Evolutionary conservation across 2,329 filamentous ascomycete genomes (phyloP).

Genomic region (Colletotrichum noveboracense): DNA sequence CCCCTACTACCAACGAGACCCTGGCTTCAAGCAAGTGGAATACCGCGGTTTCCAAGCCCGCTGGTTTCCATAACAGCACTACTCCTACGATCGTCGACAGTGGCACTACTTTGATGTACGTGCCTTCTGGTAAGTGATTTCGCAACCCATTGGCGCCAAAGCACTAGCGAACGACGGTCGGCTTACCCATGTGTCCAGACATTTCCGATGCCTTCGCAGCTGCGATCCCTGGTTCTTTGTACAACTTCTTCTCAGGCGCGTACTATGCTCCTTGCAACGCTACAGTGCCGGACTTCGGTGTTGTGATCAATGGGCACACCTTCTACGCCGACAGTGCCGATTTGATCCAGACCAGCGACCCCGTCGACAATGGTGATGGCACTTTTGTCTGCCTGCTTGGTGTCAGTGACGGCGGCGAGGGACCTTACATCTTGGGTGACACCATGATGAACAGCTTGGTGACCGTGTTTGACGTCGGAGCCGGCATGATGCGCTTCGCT

Average conservation of each 20-base stretch:
- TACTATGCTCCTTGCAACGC: conserved; percentile 33
- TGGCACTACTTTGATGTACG: neutral
- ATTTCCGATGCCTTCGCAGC: neutral
- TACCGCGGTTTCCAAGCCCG: neutral
- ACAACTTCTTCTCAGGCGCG: neutral
- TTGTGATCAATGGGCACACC: conserved; percentile 27
- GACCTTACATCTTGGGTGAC: conserved; percentile 30
- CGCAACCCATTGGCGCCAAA: too few species aligned
- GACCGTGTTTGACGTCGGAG: conserved; percentile 34
- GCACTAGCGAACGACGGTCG: too few species aligned
- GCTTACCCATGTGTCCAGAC: neutral
- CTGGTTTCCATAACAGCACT: neutral
- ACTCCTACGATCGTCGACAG: neutral
- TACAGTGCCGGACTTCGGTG: conserved; percentile 31
- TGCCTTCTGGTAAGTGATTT: neutral
- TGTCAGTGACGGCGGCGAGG: conserved; percentile 25
- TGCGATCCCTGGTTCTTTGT: neutral
- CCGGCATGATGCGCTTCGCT: conserved; percentile 34
- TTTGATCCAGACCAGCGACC: conserved; percentile 28
- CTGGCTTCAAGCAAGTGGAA: neutral
- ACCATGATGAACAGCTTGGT: conserved; percentile 33
- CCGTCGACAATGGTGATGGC: conserved; percentile 20
- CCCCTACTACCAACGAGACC: neutral
- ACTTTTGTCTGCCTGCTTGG: conserved; percentile 30
- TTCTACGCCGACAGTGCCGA: conserved; percentile 30